Conservation (phyloP, 139 green algal species). For the Chlamydomonas applanata region DNA sequence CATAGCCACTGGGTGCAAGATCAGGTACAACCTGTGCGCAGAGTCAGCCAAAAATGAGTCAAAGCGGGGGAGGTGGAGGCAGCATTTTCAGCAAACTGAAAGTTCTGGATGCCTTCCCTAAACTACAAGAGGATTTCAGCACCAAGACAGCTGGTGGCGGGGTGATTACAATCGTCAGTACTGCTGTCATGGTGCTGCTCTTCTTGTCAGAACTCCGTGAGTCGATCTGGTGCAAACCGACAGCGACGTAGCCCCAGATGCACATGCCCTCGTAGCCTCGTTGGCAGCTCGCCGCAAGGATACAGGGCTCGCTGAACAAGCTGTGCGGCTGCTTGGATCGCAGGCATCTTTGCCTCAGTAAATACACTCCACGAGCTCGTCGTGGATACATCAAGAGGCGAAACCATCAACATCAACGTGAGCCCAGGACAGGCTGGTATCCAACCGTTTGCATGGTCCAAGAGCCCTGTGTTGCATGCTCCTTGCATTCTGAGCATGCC, state of each 20-base stretch:
- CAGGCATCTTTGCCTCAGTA: conserved; percentile 76
- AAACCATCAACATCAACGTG: conserved; percentile 89
- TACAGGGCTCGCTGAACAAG: no score
- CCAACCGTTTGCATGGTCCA: not conserved
- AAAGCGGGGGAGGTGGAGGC: no score
- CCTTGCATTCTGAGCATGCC: not conserved
- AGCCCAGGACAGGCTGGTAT: conserved; percentile 5
- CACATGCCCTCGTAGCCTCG: no score
- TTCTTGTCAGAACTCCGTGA: conserved; percentile 91
- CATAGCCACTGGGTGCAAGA: no score
- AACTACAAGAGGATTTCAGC: conserved; percentile 84
- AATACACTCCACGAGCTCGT: conserved; percentile 76
- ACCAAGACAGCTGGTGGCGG: conserved; percentile 83
- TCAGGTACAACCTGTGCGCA: no score
- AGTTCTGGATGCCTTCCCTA: no score
- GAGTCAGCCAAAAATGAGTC: no score
- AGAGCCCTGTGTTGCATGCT: not conserved
- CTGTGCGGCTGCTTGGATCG: not conserved
- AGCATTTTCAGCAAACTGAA: no score
- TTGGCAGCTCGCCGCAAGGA: no score
- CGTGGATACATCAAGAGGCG: conserved; percentile 86
- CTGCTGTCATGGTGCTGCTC: conserved; percentile 86
- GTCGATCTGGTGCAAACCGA: conserved; percentile 21
- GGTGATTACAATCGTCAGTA: conserved; percentile 89
- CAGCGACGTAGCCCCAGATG: no score